phyloP scores from a whole-genome alignment of 805 yeast genomes.

The Cyberlindnera veronae region DNA sequence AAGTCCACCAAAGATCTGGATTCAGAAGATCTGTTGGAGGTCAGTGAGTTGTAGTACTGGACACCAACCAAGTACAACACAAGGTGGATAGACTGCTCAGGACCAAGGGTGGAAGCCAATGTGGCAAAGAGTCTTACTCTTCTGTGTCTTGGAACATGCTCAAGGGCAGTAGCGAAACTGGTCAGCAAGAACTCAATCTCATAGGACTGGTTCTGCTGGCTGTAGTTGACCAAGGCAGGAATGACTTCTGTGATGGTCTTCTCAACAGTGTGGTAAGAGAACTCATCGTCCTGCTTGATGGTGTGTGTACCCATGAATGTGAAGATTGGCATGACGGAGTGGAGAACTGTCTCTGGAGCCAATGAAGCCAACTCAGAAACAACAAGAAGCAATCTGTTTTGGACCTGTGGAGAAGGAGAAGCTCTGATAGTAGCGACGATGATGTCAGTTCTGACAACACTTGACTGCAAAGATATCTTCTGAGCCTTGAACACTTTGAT shows the following conservation, averaged over 20 bases:
- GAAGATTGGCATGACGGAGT: constrained; percentile 98
- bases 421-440: constrained; percentile 88
- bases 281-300: constrained; percentile 93
- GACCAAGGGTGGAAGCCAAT: constrained; percentile 70
- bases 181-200: constrained; percentile 83
- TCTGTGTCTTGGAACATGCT: constrained; percentile 95
- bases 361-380: constrained; percentile 84
- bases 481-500: constrained; percentile 51
- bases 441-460: constrained; percentile 79
- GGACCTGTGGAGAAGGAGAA: constrained; percentile 90
- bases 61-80: constrained; percentile 77
- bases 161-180: constrained; percentile 90
- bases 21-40: constrained; percentile 60
- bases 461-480: constrained; percentile 47
- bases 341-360: constrained; percentile 87
- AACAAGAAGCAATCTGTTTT: constrained; percentile 79
- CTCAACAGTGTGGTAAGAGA: constrained; percentile 86
- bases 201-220: constrained; percentile 41
- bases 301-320: constrained; percentile 99
- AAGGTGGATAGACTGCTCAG: constrained; percentile 61
- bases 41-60: constrained; percentile 57
- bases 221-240: constrained; percentile 72
- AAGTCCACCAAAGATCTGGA: constrained; percentile 70
- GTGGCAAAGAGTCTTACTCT: constrained; percentile 82
- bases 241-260: constrained; percentile 86